These are phyloP conservation scores for Psidium guajava DNA, from an alignment of 345 rosid genomes.

Conservation along the genomic window DNA sequence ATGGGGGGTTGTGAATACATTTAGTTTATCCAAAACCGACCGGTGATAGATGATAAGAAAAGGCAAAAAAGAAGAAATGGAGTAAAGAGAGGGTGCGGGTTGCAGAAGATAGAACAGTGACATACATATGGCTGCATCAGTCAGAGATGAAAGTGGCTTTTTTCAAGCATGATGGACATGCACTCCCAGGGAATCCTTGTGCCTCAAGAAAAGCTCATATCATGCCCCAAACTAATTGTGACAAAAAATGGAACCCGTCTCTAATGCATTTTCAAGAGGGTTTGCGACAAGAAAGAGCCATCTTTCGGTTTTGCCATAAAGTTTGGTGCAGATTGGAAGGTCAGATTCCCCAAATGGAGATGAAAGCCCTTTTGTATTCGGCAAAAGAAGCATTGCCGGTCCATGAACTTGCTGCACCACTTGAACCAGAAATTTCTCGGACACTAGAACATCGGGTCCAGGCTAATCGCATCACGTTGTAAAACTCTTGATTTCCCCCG, in stretches of 20 bases:
- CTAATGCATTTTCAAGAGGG: background rate
- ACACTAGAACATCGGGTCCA: background rate
- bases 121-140: background rate
- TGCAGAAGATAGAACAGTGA: background rate
- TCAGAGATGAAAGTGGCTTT: conserved; percentile 15
- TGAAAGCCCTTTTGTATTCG: background rate
- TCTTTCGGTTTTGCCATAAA: background rate
- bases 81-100: background rate
- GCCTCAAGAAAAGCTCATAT: conserved; percentile 21
- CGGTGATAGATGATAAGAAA: background rate
- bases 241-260: background rate
- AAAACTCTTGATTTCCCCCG: background rate
- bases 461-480: background rate
- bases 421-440: background rate
- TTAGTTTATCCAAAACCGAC: conserved; percentile 32
- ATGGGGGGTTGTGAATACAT: background rate
- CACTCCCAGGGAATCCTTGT: conserved; percentile 41
- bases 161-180: conserved; percentile 18
- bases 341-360: background rate
- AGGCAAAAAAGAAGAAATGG: background rate
- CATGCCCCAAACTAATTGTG: background rate
- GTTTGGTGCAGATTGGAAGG: background rate
- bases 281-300: background rate
- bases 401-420: background rate
- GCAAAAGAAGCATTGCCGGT: background rate